A percentile compares a stretch with the other conserved stretches of the same genome.
phyloP scores from a whole-genome alignment of 768 basidiomycete species.

The Botryobasidium botryosum region DNA sequence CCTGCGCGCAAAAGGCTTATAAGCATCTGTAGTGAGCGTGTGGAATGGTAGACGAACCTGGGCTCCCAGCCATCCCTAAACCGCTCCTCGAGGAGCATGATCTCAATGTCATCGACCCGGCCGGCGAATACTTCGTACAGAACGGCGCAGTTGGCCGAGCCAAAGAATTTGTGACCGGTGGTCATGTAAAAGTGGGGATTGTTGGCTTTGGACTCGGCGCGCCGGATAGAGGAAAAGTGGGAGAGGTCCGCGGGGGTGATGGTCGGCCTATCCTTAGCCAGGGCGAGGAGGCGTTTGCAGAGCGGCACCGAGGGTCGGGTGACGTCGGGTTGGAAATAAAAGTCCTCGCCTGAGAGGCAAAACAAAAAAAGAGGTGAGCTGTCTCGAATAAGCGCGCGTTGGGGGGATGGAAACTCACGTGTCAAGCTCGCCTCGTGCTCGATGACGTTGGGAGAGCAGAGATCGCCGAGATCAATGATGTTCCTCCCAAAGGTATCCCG shows the following conservation, averaged over 20 bases:
- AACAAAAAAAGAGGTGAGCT: neutral
- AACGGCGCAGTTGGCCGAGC: slow-evolving; percentile 23
- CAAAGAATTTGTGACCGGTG: slow-evolving; percentile 40
- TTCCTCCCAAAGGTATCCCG: slow-evolving; percentile 5
- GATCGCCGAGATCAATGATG: slow-evolving; percentile 4
- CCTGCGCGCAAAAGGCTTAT: neutral
- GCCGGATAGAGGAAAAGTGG: slow-evolving; percentile 38
- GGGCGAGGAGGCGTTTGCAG: slow-evolving; percentile 19
- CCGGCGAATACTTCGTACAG: slow-evolving; percentile 54
- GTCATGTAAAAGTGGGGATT: slow-evolving; percentile 42
- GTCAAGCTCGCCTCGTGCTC: slow-evolving; percentile 13
- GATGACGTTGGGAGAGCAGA: slow-evolving; percentile 9
- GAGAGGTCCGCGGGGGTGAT: slow-evolving; percentile 46
- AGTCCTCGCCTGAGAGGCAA: slow-evolving; percentile 34
- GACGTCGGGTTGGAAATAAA: slow-evolving; percentile 33
- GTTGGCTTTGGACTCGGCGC: slow-evolving; percentile 32
- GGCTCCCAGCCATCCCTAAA: slow-evolving; percentile 60
- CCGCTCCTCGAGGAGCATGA: slow-evolving; percentile 46
- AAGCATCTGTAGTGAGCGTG: no score
- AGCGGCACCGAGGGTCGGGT: slow-evolving; percentile 34
- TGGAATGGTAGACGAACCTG: no score
- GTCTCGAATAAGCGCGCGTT: neutral
- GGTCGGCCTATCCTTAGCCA: slow-evolving; percentile 22
- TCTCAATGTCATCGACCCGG: slow-evolving; percentile 34
- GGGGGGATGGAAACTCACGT: slow-evolving; percentile 6